A percentile compares a stretch with the other conserved stretches of the same genome.
phyloP scores from a whole-genome alignment of 345 rosid species.

The Arabis alpina region DNA sequence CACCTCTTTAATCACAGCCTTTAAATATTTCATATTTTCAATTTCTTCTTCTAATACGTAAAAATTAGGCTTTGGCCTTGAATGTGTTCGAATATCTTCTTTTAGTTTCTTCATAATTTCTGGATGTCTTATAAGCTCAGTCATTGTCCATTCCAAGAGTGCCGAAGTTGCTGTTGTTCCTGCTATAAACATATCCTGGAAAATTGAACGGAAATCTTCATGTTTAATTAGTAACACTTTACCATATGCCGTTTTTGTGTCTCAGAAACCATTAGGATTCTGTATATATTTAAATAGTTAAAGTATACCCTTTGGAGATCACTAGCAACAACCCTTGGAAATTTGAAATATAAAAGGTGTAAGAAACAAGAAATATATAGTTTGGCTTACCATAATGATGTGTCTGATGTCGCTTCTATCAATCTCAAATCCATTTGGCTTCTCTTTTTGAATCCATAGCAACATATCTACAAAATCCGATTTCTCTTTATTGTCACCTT shows the following conservation, averaged over 20 bases:
- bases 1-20: conserved; percentile 42
- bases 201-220: background rate
- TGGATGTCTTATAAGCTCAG: conserved; percentile 44
- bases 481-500: background rate
- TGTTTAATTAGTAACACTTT: background rate
- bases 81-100: conserved; percentile 28
- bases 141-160: conserved; percentile 48
- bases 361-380: background rate
- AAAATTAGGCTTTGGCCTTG: background rate
- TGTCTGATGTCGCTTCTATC: conserved; percentile 42
- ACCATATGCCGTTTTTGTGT: too few species aligned
- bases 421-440: conserved; percentile 21
- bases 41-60: conserved; percentile 34
- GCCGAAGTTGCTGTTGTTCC: conserved; percentile 38
- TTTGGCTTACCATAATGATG: conserved; percentile 42
- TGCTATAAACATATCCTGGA: conserved; percentile 38
- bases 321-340: too few species aligned
- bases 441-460: conserved; percentile 36
- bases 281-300: too few species aligned
- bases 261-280: too few species aligned
- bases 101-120: conserved; percentile 28
- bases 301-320: too few species aligned
- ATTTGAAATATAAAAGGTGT: too few species aligned
- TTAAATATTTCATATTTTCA: conserved; percentile 30
- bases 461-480: conserved; percentile 8